A percentile compares a stretch with the other conserved stretches of the same genome.
Evolutionary conservation across 129 eudicot species (phyloP).

Genomic region (Ambrosia artemisiifolia): DNA sequence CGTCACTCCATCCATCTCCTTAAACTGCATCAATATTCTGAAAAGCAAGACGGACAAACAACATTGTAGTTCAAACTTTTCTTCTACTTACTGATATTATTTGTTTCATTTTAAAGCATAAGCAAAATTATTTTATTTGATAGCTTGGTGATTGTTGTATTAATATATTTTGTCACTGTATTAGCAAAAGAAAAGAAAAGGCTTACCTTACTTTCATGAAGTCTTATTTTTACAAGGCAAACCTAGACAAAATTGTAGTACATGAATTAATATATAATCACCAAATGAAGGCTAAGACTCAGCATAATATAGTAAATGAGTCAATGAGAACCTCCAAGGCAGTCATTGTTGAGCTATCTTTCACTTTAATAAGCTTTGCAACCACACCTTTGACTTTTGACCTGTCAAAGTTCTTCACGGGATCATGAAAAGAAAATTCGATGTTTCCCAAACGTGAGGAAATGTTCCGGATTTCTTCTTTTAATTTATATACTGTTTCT

Average conservation of each 20-base stretch:
- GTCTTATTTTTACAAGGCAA: no score
- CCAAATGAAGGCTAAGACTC: background rate
- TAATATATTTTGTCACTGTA: no score
- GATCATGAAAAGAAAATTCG: constrained; percentile 76
- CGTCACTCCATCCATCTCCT: no score
- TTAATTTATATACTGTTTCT: constrained; percentile 59
- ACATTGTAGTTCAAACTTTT: no score
- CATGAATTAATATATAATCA: background rate
- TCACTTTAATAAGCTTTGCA: constrained; percentile 93
- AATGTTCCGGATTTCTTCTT: constrained; percentile 64
- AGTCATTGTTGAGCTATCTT: constrained; percentile 77
- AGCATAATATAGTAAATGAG: background rate
- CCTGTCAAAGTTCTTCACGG: constrained; percentile 82
- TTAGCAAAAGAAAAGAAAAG: no score
- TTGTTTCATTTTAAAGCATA: no score
- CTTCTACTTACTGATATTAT: no score
- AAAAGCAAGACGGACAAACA: no score
- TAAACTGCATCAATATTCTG: no score
- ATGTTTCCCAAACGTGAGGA: constrained; percentile 72
- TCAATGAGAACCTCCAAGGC: constrained; percentile 72
- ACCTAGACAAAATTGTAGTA: constrained; percentile 48
- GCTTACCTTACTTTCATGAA: no score
- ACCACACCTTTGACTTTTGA: constrained; percentile 96
- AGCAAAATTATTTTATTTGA: no score
- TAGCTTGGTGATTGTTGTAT: no score